These are phyloP conservation scores for Penicillium paradoxum DNA, from an alignment of 495 filamentous ascomycete genomes.

Conservation along the genomic window DNA sequence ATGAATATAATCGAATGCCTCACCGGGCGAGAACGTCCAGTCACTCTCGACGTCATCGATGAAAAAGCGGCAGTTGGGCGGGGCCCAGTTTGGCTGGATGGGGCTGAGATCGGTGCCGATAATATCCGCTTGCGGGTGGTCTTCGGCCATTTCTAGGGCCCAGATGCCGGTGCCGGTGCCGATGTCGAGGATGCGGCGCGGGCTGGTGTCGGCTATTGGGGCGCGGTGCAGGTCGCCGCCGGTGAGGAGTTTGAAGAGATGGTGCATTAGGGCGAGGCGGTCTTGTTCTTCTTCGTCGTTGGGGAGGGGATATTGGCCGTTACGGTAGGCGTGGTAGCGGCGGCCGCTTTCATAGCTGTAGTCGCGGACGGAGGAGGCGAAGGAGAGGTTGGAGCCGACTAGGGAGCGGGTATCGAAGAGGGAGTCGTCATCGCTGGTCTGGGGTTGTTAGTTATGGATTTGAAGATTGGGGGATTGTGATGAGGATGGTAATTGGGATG, in stretches of 20 bases:
- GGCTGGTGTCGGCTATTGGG: conserved; percentile 29
- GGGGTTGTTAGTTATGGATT: not conserved
- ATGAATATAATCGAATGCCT: conserved; percentile 46
- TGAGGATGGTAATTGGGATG: not conserved
- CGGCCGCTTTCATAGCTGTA: conserved; percentile 57
- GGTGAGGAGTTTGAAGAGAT: conserved; percentile 47
- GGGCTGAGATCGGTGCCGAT: conserved; percentile 61
- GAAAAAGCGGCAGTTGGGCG: conserved; percentile 45
- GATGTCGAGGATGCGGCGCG: conserved; percentile 38
- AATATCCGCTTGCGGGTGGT: conserved; percentile 50
- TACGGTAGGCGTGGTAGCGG: conserved; percentile 56
- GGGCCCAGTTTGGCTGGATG: conserved; percentile 48
- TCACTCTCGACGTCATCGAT: conserved; percentile 48
- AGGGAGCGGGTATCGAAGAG: conserved; percentile 35
- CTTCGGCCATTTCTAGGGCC: conserved; percentile 60
- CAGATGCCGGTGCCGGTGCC: conserved; percentile 58
- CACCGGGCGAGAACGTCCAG: conserved; percentile 41
- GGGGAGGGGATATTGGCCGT: conserved; percentile 53
- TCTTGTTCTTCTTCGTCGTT: conserved; percentile 61
- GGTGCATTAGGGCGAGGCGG: conserved; percentile 63
- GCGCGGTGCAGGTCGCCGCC: conserved; percentile 52
- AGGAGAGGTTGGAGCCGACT: conserved; percentile 37
- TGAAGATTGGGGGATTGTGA: not conserved
- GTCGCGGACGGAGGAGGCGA: conserved; percentile 43
- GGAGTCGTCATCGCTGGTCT: conserved; percentile 43